Percentiles rank a stretch among this genome's conserved stretches.
Evolutionary conservation across 768 basidiomycete species (phyloP).

Genomic region (Amanita molliuscula): DNA sequence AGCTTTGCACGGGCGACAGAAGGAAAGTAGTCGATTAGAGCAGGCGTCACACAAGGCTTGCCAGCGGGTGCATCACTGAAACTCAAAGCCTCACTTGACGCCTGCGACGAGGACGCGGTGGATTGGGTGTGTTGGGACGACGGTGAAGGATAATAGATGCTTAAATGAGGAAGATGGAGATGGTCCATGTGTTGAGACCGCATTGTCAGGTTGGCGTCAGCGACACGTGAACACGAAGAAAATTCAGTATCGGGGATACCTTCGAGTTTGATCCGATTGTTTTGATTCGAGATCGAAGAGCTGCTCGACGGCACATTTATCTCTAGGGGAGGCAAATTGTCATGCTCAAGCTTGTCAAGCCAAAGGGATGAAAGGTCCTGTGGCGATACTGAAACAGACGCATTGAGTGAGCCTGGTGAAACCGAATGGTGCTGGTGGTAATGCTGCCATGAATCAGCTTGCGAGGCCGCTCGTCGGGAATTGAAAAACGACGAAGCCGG

Average conservation of each 20-base stretch:
- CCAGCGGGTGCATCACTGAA: background rate
- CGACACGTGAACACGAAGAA: constrained; percentile 8
- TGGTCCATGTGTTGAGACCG: constrained; percentile 7
- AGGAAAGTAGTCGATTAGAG: constrained; percentile 25
- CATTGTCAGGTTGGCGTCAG: constrained; percentile 10
- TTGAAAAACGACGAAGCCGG: constrained; percentile 13
- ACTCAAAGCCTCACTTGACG: constrained; percentile 1
- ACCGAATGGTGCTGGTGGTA: constrained; percentile 21
- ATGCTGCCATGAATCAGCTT: constrained; percentile 5
- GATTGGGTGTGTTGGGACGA: constrained; percentile 9
- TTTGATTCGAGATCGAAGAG: background rate
- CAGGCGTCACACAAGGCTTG: constrained; percentile 20
- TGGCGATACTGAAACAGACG: constrained; percentile 39
- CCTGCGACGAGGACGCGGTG: constrained; percentile 6
- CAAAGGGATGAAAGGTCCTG: constrained; percentile 52
- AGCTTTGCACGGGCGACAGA: constrained; percentile 15
- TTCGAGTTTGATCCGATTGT: constrained; percentile 13
- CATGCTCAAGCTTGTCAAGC: constrained; percentile 43
- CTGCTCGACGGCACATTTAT: background rate
- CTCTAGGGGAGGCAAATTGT: background rate
- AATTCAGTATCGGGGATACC: constrained; percentile 15
- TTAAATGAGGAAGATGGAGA: constrained; percentile 17
- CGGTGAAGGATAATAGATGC: constrained; percentile 18
- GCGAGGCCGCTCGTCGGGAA: constrained; percentile 11
- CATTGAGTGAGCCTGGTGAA: constrained; percentile 22